Percentiles rank a stretch among this genome's conserved stretches.
Evolutionary conservation across 2,329 filamentous ascomycete species (phyloP).

Genomic region (Colletotrichum cordylinicola): DNA sequence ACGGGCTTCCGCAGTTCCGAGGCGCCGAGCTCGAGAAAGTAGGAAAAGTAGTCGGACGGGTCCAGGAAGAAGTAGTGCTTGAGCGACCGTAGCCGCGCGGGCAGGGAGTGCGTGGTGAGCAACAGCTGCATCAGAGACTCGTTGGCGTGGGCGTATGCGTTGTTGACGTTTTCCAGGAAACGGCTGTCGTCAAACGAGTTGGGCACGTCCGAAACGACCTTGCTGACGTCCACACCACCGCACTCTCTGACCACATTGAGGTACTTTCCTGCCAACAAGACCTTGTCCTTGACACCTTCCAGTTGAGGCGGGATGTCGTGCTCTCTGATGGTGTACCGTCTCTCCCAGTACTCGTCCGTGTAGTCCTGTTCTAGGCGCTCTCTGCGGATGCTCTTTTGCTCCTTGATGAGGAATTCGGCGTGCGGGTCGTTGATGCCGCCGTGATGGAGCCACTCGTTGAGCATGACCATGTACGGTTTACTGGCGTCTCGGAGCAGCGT

Average conservation of each 20-base stretch:
- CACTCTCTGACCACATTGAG: conserved; percentile 97
- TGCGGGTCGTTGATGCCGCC: conserved; percentile 95
- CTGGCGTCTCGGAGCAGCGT: conserved; percentile 86
- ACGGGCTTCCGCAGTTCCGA: conserved; percentile 92
- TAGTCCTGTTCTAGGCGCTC: conserved; percentile 95
- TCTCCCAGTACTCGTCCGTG: conserved; percentile 99
- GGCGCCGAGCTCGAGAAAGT: conserved; percentile 90
- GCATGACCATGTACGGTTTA: conserved; percentile 94
- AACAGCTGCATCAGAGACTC: conserved; percentile 89
- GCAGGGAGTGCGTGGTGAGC: conserved; percentile 89
- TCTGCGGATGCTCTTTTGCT: conserved; percentile 92
- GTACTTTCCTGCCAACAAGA: conserved; percentile 94
- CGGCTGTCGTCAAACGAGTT: conserved; percentile 88
- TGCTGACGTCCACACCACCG: conserved; percentile 92
- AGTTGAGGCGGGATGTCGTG: conserved; percentile 92
- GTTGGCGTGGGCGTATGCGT: conserved; percentile 94
- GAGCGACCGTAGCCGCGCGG: conserved; percentile 83
- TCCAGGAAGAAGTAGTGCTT: conserved; percentile 99
- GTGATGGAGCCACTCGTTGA: conserved; percentile 98
- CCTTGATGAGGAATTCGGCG: conserved; percentile 91
- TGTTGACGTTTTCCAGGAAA: conserved; percentile 95
- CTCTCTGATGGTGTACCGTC: conserved; percentile 92
- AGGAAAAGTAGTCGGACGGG: conserved; percentile 96
- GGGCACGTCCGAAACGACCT: conserved; percentile 87
- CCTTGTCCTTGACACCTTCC: conserved; percentile 89